These are phyloP conservation scores for Xylaria sp. DNA, from an alignment of 2,329 filamentous ascomycete species.

Conservation along the genomic window DNA sequence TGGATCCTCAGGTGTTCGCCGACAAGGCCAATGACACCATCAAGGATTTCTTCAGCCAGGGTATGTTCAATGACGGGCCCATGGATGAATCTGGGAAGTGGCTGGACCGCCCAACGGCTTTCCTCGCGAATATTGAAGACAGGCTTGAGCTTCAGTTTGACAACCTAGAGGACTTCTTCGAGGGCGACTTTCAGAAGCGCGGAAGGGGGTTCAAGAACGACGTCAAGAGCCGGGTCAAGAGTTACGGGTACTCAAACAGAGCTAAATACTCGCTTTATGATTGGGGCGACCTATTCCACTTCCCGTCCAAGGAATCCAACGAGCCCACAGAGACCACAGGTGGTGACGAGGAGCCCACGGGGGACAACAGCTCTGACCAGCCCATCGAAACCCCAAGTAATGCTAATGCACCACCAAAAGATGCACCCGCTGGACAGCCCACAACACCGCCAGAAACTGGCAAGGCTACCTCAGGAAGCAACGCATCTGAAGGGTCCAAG, in stretches of 20 bases:
- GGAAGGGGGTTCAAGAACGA: not conserved
- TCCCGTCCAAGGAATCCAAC: not conserved
- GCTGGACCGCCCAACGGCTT: constrained; percentile 29
- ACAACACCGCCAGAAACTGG: not conserved
- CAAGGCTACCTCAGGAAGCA: not conserved
- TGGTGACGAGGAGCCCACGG: not conserved
- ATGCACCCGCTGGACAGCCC: not conserved
- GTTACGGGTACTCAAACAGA: not conserved
- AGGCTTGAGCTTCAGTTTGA: constrained; percentile 33
- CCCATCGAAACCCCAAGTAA: not conserved
- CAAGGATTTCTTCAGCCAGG: constrained; percentile 35
- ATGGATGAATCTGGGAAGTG: constrained; percentile 32
- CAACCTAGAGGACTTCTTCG: constrained; percentile 10
- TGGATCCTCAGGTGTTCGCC: constrained; percentile 45
- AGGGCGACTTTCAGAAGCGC: constrained; percentile 2
- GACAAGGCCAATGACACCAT: constrained; percentile 38
- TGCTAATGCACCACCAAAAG: not conserved
- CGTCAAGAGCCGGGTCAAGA: not conserved
- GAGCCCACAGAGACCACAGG: not conserved
- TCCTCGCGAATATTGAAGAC: constrained; percentile 28
- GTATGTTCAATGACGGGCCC: constrained; percentile 38
- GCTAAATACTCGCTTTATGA: constrained; percentile 3
- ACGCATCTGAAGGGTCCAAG: not conserved
- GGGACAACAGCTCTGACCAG: not conserved
- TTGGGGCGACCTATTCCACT: constrained; percentile 12